Conservation (phyloP, 306 rosid species). For the Prunus salicina region DNA sequence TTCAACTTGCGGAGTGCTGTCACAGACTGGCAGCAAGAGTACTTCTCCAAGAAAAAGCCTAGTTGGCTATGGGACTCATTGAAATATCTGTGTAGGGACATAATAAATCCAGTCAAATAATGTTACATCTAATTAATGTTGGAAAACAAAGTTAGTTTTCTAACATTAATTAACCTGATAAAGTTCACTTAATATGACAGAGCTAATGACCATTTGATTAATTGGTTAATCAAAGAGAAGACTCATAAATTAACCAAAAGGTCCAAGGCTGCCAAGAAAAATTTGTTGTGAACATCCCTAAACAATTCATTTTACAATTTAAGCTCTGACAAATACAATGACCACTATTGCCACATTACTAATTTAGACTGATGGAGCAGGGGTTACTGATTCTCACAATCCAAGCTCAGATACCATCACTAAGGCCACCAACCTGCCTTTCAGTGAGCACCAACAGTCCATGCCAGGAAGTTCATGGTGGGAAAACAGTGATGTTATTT, state of each 20-base stretch:
- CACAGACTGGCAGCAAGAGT: neutral
- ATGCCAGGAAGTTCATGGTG: conserved; percentile 52
- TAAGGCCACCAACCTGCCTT: conserved; percentile 58
- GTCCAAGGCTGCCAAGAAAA: too few species aligned
- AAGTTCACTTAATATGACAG: neutral
- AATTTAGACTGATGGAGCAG: conserved; percentile 37
- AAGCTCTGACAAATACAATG: neutral
- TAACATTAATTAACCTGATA: neutral
- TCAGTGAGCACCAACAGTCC: conserved; percentile 23
- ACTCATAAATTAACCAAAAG: too few species aligned
- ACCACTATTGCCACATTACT: neutral
- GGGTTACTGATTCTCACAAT: conserved; percentile 64
- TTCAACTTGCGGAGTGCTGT: too few species aligned
- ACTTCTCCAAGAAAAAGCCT: neutral
- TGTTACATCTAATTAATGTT: too few species aligned
- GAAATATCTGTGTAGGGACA: neutral
- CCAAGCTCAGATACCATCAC: conserved; percentile 64
- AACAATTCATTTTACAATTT: neutral
- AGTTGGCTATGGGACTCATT: neutral
- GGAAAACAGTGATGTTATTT: conserved; percentile 50
- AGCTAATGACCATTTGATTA: neutral
- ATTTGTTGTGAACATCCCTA: too few species aligned
- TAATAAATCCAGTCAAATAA: neutral
- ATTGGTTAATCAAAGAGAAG: too few species aligned
- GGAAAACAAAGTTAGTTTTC: neutral